These are phyloP conservation scores for Ochetophila trinervis DNA, from an alignment of 306 rosid species.

Conservation along the genomic window DNA sequence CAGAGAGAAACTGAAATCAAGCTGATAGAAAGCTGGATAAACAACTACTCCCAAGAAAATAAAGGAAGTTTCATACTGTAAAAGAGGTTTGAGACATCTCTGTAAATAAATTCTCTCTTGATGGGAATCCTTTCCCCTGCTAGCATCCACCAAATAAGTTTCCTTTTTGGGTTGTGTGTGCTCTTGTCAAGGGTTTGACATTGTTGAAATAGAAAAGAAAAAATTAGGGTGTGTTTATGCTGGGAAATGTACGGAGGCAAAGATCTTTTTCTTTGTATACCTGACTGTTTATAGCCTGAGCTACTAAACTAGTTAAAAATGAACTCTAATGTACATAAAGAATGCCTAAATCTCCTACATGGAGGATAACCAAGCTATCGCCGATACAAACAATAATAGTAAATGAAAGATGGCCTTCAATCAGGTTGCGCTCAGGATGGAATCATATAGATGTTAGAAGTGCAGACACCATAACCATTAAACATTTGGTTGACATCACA, in stretches of 20 bases:
- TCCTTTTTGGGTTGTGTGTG: too few species aligned
- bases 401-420: background rate
- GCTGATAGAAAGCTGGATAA: constrained; percentile 67
- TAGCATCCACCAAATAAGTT: too few species aligned
- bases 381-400: background rate
- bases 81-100: constrained; percentile 2
- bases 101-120: background rate
- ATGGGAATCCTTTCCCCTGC: too few species aligned
- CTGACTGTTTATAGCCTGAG: too few species aligned
- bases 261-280: too few species aligned
- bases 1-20: constrained; percentile 62
- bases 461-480: background rate
- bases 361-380: background rate
- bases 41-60: constrained; percentile 35
- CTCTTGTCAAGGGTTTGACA: too few species aligned
- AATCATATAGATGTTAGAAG: background rate
- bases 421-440: background rate
- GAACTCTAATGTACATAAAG: background rate
- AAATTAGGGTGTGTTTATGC: too few species aligned
- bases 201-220: too few species aligned
- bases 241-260: too few species aligned
- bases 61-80: constrained; percentile 28
- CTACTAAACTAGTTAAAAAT: background rate
- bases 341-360: background rate
- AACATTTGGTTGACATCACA: background rate